These are phyloP conservation scores for Linaria vulgaris DNA, from an alignment of 257 asterid species.

Conservation along the genomic window DNA sequence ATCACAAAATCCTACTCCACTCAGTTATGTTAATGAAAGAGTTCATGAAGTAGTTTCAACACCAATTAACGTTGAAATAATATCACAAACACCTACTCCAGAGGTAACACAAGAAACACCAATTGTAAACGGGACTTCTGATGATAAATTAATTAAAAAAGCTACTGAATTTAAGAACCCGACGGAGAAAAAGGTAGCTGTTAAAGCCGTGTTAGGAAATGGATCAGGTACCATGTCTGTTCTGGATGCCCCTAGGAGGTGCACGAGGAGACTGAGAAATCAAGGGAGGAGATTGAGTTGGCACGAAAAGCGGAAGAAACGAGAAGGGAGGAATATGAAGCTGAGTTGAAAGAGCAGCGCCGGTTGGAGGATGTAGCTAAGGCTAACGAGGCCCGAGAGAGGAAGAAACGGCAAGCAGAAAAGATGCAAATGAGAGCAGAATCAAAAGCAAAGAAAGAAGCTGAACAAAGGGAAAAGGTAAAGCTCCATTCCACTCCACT, in stretches of 20 bases:
- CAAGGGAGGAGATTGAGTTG: constrained; percentile 57
- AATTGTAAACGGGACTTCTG: constrained; percentile 24
- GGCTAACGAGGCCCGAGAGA: constrained; percentile 86
- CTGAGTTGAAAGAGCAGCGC: constrained; percentile 69
- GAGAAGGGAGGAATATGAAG: constrained; percentile 49
- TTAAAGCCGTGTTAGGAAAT: constrained; percentile 26
- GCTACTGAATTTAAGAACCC: constrained; percentile 36
- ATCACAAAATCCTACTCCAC: constrained; percentile 26
- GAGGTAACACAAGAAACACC: constrained; percentile 40
- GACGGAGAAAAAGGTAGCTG: constrained; percentile 26
- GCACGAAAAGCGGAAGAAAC: constrained; percentile 58
- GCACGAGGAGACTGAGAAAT: constrained; percentile 37
- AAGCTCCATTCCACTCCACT: background rate
- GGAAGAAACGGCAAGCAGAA: constrained; percentile 80
- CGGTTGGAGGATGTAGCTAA: constrained; percentile 71
- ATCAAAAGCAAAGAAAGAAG: constrained; percentile 74
- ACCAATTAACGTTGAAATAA: constrained; percentile 29
- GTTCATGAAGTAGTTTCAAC: constrained; percentile 31
- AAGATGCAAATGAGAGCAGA: constrained; percentile 74
- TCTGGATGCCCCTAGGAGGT: constrained; percentile 27
- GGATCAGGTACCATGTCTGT: constrained; percentile 34
- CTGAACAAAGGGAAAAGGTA: constrained; percentile 88
- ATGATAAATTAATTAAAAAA: constrained; percentile 22
- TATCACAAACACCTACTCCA: constrained; percentile 27
- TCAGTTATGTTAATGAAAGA: constrained; percentile 41